These are phyloP conservation scores for Xylariaceae sp. DNA, from an alignment of 2,329 filamentous ascomycete species.

Conservation along the genomic window DNA sequence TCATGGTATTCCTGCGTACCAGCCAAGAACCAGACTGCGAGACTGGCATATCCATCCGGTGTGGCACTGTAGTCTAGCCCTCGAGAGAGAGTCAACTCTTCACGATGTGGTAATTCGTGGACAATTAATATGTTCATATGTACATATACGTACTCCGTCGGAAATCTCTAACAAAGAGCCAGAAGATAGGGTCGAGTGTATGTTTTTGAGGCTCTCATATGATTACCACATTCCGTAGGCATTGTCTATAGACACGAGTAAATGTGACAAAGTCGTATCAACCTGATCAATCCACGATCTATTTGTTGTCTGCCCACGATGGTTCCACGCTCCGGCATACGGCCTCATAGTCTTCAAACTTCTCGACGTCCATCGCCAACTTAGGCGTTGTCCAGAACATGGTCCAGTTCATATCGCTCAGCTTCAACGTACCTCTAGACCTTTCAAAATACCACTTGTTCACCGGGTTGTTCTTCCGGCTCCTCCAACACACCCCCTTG, in stretches of 20 bases:
- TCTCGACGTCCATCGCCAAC: constrained; percentile 52
- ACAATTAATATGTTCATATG: too few relatives aligned
- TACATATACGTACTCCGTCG: too few relatives aligned
- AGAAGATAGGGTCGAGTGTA: constrained; percentile 4
- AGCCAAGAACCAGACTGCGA: too few relatives aligned
- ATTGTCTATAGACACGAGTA: too few relatives aligned
- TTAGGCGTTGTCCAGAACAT: constrained; percentile 96
- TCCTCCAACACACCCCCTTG: constrained; percentile 86
- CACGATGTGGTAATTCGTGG: too few relatives aligned
- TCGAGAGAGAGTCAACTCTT: too few relatives aligned
- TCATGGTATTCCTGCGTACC: too few relatives aligned
- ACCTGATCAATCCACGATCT: constrained; percentile 51
- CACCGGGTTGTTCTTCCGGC: constrained; percentile 85
- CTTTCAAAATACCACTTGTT: constrained; percentile 99
- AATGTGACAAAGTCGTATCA: too few relatives aligned
- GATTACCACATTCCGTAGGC: too few relatives aligned
- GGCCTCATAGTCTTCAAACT: constrained; percentile 67
- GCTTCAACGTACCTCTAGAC: constrained; percentile 76
- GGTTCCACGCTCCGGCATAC: constrained; percentile 67
- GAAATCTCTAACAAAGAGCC: too few relatives aligned
- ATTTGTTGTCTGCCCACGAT: constrained; percentile 61
- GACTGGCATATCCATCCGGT: too few relatives aligned
- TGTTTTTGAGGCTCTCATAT: neutral
- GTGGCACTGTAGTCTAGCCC: too few relatives aligned
- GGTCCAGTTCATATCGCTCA: constrained; percentile 82